Base-by-base conservation (phyloP, 2,329 filamentous ascomycete species). In the Thielaviopsis euricoi region DNA sequence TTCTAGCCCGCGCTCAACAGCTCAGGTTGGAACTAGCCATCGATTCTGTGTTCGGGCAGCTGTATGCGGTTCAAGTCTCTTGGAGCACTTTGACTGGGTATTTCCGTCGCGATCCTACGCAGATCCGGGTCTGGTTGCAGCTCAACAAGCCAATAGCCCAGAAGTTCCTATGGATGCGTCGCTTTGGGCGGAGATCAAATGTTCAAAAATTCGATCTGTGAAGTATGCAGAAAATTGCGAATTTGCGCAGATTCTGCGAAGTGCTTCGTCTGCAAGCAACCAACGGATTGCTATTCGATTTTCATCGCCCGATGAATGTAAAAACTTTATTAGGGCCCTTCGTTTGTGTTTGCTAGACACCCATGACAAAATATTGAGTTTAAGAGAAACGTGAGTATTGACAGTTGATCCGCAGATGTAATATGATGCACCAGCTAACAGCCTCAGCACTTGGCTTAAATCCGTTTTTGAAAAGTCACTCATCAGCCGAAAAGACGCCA, bases 21-120 rank as follows among this genome's bases (percentile, higher is more conserved):
- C 37, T 43, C 37, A 49, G 21, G 12, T 22, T 1, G 51, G 23
- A 19, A 40, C 52, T 19, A 48, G 25, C 3, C 48, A 23, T 19
- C 26, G 19, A 17, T 57, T 58, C 29, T 21, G 17, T 9, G 55
- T 60, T 33, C 40, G 25, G 22, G 55, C 55, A 33, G 58, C 40
- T n/a, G 58, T 60, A n/a, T 51, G 52, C 22, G 58, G 58, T 12
- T 17, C 52, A 13, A 37, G 48, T 48, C 21, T 46, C 15, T 29
- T 55, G 26, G 52, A 60, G 23, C 29, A 55, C 17, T 60, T 58
- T 25, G 46, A 58, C 12, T 60, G 58, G 58, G 37, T 37, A 50
- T 29, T 43, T 51, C 13, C 13, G 40, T 17, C 17, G n/a, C 37
- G 13, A 1, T 43, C 37, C 6, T 43, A 43, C 37, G 13, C 37